Percentiles rank a stretch among this genome's conserved stretches.
These are phyloP conservation scores for Candida khao-thaluensis DNA, from an alignment of 805 yeast genomes.

Conservation along the genomic window DNA sequence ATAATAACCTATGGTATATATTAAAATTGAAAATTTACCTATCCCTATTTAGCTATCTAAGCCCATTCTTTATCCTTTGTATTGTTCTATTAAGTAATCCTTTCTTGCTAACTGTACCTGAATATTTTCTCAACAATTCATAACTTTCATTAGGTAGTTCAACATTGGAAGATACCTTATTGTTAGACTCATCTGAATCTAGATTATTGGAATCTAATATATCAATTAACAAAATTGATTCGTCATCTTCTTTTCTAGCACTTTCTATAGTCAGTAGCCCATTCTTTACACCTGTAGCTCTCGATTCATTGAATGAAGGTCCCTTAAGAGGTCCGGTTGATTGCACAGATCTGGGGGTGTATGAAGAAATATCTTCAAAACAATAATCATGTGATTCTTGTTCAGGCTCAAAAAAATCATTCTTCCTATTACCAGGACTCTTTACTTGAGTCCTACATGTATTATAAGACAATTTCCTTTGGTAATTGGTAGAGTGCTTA, in stretches of 20 bases:
- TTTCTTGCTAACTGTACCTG: not conserved
- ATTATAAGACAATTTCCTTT: conserved; percentile 7
- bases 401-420: too few relatives aligned
- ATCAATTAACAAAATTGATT: conserved; percentile 1
- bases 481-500: conserved; percentile 12
- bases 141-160: conserved; percentile 3
- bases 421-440: too few relatives aligned
- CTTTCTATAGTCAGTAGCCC: too few relatives aligned
- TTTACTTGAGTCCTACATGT: not conserved
- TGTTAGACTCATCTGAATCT: not conserved
- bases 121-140: conserved; percentile 1
- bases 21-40: not conserved
- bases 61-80: not conserved
- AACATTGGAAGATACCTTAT: not conserved
- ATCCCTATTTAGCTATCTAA: not conserved
- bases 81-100: conserved; percentile 1
- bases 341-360: too few relatives aligned
- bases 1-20: not conserved
- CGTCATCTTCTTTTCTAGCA: not conserved
- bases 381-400: too few relatives aligned
- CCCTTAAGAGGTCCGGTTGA: too few relatives aligned
- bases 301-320: too few relatives aligned
- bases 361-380: too few relatives aligned
- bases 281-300: too few relatives aligned
- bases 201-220: conserved; percentile 1